A percentile compares a stretch with the other conserved stretches of the same genome.
phyloP scores from a whole-genome alignment of 768 basidiomycete genomes.

The Sistotremastrum suecicum region DNA sequence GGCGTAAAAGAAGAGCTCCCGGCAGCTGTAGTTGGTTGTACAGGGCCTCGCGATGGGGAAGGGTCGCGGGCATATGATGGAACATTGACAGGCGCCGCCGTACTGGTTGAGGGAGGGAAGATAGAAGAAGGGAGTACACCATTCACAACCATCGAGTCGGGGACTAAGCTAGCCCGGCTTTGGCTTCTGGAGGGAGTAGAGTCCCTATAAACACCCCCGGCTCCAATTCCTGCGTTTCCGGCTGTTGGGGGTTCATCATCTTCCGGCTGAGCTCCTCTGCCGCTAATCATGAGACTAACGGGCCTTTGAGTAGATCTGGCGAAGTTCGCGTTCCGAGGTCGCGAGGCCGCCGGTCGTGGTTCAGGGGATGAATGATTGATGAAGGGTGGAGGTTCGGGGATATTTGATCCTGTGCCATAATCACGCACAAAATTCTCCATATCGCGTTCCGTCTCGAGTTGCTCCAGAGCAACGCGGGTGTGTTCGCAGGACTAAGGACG shows the following conservation, averaged over 20 bases:
- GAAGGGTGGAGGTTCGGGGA: slow-evolving; percentile 80
- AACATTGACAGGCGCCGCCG: no score
- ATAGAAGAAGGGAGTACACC: no score
- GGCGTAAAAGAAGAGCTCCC: slow-evolving; percentile 10
- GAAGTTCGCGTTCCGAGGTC: slow-evolving; percentile 46
- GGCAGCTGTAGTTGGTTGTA: no score
- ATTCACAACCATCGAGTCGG: no score
- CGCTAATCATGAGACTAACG: slow-evolving; percentile 15
- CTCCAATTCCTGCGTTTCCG: slow-evolving; percentile 62
- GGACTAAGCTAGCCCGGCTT: background rate
- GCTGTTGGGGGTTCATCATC: slow-evolving; percentile 31
- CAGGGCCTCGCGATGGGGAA: no score
- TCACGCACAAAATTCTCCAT: slow-evolving; percentile 80
- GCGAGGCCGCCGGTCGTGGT: slow-evolving; percentile 35
- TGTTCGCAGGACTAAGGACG: slow-evolving; percentile 73
- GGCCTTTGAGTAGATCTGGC: slow-evolving; percentile 25
- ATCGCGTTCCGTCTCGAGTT: slow-evolving; percentile 77
- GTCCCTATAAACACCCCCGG: slow-evolving; percentile 25
- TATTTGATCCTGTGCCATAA: slow-evolving; percentile 77
- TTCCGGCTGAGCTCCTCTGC: slow-evolving; percentile 18
- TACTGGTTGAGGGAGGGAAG: no score
- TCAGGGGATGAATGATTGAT: slow-evolving; percentile 54
- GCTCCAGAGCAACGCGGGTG: slow-evolving; percentile 73
- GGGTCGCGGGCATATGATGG: background rate
- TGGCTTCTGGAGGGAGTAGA: background rate